Conservation (phyloP, 192 early-diverging fungal genomes). For the Chytriomyces hyalinus region DNA sequence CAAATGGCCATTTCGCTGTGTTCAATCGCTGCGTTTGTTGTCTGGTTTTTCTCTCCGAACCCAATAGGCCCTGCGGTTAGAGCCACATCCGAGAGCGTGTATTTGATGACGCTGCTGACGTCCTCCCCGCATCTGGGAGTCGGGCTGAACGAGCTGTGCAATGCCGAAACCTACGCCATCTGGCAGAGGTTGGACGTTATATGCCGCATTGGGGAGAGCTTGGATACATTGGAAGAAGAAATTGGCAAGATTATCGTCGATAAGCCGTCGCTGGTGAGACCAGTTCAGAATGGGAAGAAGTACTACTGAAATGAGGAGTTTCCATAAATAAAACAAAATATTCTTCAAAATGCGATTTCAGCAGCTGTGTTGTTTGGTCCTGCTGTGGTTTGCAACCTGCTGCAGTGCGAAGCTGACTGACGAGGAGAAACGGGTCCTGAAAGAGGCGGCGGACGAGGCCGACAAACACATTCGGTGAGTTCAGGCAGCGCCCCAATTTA, state of each 20-base stretch:
- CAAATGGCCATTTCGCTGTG: slow-evolving; percentile 10
- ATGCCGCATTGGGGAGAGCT: slow-evolving; percentile 22
- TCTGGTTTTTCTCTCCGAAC: slow-evolving; percentile 12
- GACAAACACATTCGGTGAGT: slow-evolving; percentile 21
- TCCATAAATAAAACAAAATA: too few relatives aligned
- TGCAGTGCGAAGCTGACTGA: slow-evolving; percentile 6
- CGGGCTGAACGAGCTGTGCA: slow-evolving; percentile 21
- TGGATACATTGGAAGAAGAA: slow-evolving; percentile 26
- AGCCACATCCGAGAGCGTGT: slow-evolving; percentile 20
- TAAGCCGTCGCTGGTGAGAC: slow-evolving; percentile 15
- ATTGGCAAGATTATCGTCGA: slow-evolving; percentile 33
- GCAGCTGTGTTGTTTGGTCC: too few relatives aligned
- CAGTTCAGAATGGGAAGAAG: slow-evolving; percentile 6
- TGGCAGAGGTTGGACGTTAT: slow-evolving; percentile 33
- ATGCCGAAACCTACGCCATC: slow-evolving; percentile 30
- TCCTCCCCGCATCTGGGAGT: slow-evolving; percentile 23
- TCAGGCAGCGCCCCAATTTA: background rate
- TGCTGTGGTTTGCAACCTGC: too few relatives aligned
- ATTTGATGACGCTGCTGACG: slow-evolving; percentile 31
- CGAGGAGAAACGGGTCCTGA: slow-evolving; percentile 15
- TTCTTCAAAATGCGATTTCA: too few relatives aligned
- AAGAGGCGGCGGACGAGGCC: slow-evolving; percentile 24
- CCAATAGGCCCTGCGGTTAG: slow-evolving; percentile 26
- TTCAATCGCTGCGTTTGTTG: slow-evolving; percentile 10
- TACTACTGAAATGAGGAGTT: background rate